Evolutionary conservation across 2,329 filamentous ascomycete genomes (phyloP), one percentile per base, ranked within the genome.

Genomic region (Knufia fluminis): DNA sequence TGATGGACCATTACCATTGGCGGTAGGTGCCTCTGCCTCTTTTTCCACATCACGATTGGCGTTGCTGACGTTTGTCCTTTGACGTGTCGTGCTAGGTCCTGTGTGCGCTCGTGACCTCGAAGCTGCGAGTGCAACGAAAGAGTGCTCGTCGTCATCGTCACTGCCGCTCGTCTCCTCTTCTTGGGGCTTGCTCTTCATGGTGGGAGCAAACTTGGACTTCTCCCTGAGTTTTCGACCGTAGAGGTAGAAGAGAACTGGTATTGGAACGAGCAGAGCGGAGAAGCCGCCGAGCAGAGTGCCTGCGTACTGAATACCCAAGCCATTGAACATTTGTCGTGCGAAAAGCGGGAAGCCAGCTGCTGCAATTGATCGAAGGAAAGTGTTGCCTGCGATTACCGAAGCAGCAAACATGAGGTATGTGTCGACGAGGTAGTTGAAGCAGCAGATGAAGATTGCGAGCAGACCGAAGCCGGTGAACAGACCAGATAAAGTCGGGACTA

Each of bases 391-490:
- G 23, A 74, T 68, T 7, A 72, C 72, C 10, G 68, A 72, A 2
- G 72, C 72, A n/a, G 72, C 71, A 54, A 73, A 68, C 65, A 78
- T 77, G 39, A 79, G 67, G 54, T 79, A 80, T 0, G 75, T 71
- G 55, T 80, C 77, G 44, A 80, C 75, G 14, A 80, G 65, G 57
- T 80, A 80, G 57, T 80, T 80, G 52, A 80, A 69, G 12, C 72
- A 63, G 46, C 74, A 72, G 9, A 80, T 66, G 64, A 80, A 81
- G 52, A 80, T 78, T 24, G 69, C 66, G 57, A 79, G 67, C 32
- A 80, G 70, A 9, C 77, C 77, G 52, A 78, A 78, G 2, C 77
- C 77, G 1, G 74, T 77, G 51, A 76, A 70, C 0, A 80, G 59
- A 10, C 77, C 77, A 24, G 65, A 67, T 17, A 69, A 52, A 0